Percentiles rank a stretch among this genome's conserved stretches.
Conservation (phyloP, 371 early-diverging fungal species). For the Nematocida minor region DNA sequence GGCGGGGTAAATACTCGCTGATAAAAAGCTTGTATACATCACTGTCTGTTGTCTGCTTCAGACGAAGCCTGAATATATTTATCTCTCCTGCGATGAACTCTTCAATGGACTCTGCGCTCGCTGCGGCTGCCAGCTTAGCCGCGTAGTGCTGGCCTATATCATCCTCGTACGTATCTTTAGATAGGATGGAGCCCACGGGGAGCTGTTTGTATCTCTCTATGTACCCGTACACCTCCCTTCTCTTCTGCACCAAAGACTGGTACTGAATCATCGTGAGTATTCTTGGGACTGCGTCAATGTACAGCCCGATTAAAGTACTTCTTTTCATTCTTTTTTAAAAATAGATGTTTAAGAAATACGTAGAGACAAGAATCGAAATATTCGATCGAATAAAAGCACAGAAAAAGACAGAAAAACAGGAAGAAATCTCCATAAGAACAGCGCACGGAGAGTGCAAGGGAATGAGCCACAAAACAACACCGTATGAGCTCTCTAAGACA, state of each 20-base stretch:
- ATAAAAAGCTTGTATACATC: conserved; percentile 46
- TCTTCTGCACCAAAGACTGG: neutral
- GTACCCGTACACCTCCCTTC: conserved; percentile 18
- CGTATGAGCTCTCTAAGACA: conserved; percentile 30
- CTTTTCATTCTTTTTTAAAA: neutral
- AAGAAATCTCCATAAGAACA: conserved; percentile 10
- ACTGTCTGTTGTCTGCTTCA: conserved; percentile 1
- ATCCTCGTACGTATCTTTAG: neutral
- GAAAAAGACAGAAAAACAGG: neutral
- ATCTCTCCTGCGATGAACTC: conserved; percentile 59
- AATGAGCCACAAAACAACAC: conserved; percentile 32
- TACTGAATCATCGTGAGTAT: neutral
- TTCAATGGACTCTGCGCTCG: neutral
- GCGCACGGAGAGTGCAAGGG: neutral
- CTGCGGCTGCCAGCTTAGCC: neutral
- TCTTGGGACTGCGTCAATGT: neutral
- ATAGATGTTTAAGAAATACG: neutral
- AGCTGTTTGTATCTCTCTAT: conserved; percentile 30
- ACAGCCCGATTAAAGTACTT: neutral
- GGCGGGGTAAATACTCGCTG: conserved; percentile 37
- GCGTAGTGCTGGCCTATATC: conserved; percentile 33
- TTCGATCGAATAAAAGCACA: conserved; percentile 1
- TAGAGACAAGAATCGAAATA: neutral
- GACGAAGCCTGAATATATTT: conserved; percentile 46
- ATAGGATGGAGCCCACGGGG: neutral